Evolutionary conservation across 2,329 filamentous ascomycete species (phyloP).

Genomic region (Leptographium wingfieldii): DNA sequence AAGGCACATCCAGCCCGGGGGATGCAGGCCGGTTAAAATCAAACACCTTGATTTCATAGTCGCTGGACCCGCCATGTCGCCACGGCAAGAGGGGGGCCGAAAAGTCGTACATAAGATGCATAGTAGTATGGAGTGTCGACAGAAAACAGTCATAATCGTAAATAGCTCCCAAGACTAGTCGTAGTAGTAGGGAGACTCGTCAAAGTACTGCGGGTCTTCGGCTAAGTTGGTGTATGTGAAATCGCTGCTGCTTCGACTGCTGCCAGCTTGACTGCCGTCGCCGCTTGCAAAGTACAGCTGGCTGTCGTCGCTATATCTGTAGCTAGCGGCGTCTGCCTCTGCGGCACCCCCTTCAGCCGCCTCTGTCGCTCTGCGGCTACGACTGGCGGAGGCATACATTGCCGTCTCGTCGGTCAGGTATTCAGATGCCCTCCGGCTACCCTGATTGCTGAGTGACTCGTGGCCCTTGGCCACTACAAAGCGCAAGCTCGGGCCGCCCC

Average conservation of each 20-base stretch:
- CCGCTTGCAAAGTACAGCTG: neutral
- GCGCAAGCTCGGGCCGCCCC: constrained; percentile 55
- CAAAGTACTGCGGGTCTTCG: constrained; percentile 5
- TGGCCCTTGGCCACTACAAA: constrained; percentile 38
- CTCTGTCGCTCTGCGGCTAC: neutral
- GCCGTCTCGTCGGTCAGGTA: constrained; percentile 21
- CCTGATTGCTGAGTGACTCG: constrained; percentile 32
- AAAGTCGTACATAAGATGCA: neutral
- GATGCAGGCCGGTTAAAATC: neutral
- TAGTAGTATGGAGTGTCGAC: neutral
- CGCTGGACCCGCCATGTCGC: neutral
- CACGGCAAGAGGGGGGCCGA: neutral
- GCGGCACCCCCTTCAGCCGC: neutral
- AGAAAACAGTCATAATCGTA: neutral
- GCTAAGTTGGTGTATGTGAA: neutral
- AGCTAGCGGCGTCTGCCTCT: neutral
- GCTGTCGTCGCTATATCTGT: constrained; percentile 1
- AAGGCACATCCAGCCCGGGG: too few species aligned
- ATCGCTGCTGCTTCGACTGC: constrained; percentile 11
- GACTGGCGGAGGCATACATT: neutral
- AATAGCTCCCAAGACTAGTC: constrained; percentile 3
- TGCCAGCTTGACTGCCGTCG: neutral
- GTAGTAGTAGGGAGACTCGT: constrained; percentile 9
- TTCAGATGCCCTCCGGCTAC: constrained; percentile 24
- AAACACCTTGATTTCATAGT: neutral